Conservation (phyloP, 352 stramenopile species). For the Phytophthora quininea region DNA sequence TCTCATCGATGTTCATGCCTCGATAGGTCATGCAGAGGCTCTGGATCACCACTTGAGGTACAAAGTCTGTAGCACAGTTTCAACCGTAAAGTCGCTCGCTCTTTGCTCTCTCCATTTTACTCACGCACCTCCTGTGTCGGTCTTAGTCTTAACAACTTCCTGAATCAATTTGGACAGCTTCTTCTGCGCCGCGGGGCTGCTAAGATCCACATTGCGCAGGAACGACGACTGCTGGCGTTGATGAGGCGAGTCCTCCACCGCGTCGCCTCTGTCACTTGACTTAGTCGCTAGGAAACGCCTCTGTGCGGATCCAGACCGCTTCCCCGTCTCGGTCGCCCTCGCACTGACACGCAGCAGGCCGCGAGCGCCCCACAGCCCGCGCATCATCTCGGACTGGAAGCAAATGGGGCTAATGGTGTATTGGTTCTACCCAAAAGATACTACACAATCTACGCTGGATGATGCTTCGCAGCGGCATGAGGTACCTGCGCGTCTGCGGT, state of each 20-base stretch:
- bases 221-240: slow-evolving; percentile 47
- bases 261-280: slow-evolving; percentile 1
- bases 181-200: slow-evolving; percentile 37
- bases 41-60: slow-evolving; percentile 73
- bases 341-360: slow-evolving; percentile 1
- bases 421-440: not conserved
- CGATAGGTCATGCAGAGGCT: slow-evolving; percentile 71
- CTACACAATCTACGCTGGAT: slow-evolving; percentile 17
- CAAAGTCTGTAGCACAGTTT: slow-evolving; percentile 60
- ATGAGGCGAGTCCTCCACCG: slow-evolving; percentile 17
- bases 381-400: not conserved
- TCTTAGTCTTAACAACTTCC: slow-evolving; percentile 71
- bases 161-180: slow-evolving; percentile 74
- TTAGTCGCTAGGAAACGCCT: not conserved
- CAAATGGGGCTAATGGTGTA: not conserved
- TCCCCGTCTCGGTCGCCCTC: not conserved
- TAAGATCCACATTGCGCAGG: slow-evolving; percentile 58
- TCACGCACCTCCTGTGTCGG: slow-evolving; percentile 60
- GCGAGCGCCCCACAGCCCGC: slow-evolving; percentile 17
- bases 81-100: too few relatives aligned
- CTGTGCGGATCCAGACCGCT: not conserved
- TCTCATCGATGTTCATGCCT: slow-evolving; percentile 74
- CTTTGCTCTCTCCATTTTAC: not conserved
- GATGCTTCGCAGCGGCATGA: slow-evolving; percentile 62
- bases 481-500: slow-evolving; percentile 43